A percentile compares a stretch with the other conserved stretches of the same genome.
Evolutionary conservation across 2,329 filamentous ascomycete species (phyloP).

Genomic region (Neurospora sp.): DNA sequence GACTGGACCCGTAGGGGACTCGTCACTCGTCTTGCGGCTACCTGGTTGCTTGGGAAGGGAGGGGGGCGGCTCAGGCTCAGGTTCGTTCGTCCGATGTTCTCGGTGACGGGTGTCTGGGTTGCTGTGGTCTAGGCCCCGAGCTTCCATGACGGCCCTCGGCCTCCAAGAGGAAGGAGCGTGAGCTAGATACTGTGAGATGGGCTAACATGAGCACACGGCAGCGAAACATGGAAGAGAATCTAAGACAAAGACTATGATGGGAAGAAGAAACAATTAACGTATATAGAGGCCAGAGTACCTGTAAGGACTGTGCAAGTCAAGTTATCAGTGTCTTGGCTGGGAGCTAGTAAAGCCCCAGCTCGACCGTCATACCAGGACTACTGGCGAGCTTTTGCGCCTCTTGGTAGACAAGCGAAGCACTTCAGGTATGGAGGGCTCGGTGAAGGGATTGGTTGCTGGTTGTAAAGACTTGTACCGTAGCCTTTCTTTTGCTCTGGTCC

Average conservation of each 20-base stretch:
- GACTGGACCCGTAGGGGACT: background rate
- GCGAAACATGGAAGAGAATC: background rate
- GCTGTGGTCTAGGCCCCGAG: background rate
- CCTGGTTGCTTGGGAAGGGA: background rate
- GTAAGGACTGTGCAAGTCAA: background rate
- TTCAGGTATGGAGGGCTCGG: background rate
- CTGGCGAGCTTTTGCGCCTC: background rate
- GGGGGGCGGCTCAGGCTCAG: background rate
- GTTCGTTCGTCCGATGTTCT: background rate
- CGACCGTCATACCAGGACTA: background rate
- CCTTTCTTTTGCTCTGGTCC: background rate
- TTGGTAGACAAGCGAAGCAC: background rate
- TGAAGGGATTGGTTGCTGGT: background rate
- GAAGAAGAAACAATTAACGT: background rate
- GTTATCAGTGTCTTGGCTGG: background rate
- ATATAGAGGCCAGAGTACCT: background rate
- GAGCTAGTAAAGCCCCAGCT: background rate
- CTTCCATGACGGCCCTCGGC: background rate
- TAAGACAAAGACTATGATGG: background rate
- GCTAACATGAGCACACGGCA: background rate
- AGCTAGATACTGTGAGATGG: background rate
- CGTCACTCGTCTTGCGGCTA: background rate
- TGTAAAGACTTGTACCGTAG: background rate
- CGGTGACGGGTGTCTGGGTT: background rate
- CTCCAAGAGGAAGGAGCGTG: background rate